A percentile compares a stretch with the other conserved stretches of the same genome.
Conservation (phyloP, 2,329 filamentous ascomycete genomes). For the Aspergillus ibericus region DNA sequence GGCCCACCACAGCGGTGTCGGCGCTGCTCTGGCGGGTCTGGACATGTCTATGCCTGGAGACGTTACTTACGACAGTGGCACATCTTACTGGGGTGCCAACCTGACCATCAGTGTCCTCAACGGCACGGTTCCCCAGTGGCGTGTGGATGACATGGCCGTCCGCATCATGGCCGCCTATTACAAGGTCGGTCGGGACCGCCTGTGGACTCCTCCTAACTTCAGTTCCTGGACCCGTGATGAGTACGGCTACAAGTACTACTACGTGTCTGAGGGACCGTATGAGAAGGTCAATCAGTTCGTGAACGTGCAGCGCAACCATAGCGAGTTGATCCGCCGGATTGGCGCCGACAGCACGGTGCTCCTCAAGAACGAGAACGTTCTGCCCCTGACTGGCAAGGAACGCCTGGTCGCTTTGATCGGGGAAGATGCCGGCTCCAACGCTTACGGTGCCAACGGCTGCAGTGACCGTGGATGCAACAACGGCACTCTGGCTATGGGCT, state of each 20-base stretch:
- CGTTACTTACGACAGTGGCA: constrained; percentile 69
- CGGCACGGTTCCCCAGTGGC: constrained; percentile 82
- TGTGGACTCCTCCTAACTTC: constrained; percentile 69
- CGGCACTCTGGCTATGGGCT: constrained; percentile 64
- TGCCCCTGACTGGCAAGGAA: constrained; percentile 75
- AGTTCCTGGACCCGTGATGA: constrained; percentile 82
- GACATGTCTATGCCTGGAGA: constrained; percentile 89
- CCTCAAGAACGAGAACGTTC: constrained; percentile 75
- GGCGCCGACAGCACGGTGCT: constrained; percentile 81
- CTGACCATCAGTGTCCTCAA: constrained; percentile 85
- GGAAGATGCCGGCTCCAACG: constrained; percentile 76
- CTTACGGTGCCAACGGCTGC: constrained; percentile 76
- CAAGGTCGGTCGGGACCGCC: constrained; percentile 59
- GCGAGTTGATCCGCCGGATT: constrained; percentile 69
- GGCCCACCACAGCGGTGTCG: constrained; percentile 71
- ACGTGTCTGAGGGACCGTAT: constrained; percentile 58
- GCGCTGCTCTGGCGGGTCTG: constrained; percentile 65
- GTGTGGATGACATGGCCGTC: constrained; percentile 88
- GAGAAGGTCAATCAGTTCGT: constrained; percentile 76
- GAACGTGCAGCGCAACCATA: constrained; percentile 78
- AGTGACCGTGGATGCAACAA: constrained; percentile 63
- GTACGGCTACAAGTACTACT: constrained; percentile 66
- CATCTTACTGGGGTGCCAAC: constrained; percentile 81
- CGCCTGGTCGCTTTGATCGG: constrained; percentile 76
- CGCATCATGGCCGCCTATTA: constrained; percentile 71